A percentile compares a stretch with the other conserved stretches of the same genome.
Evolutionary conservation across 139 green algal genomes (phyloP).

Genomic region (Pleodorina starrii): DNA sequence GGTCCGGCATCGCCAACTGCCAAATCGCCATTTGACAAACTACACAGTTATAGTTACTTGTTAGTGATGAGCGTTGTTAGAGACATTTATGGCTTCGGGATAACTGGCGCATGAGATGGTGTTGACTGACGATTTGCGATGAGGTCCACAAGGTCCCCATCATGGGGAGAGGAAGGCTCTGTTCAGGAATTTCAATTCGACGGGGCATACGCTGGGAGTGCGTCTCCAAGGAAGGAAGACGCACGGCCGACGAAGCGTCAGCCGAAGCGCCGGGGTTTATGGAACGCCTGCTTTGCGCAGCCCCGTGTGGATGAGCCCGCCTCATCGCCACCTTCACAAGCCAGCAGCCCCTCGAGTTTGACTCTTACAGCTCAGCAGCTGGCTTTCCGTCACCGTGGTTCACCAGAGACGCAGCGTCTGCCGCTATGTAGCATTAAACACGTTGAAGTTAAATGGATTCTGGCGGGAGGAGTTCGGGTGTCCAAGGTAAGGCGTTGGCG

Average conservation of each 20-base stretch:
- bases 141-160: not conserved
- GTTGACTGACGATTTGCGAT: not conserved
- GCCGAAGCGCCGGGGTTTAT: not conserved
- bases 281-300: not conserved
- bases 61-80: too few species aligned
- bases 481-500: slow-evolving; percentile 9
- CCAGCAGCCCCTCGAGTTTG: not conserved
- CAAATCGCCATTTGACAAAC: too few species aligned
- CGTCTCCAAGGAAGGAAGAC: not conserved
- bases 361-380: not conserved
- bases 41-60: too few species aligned
- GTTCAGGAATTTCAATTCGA: slow-evolving; percentile 17
- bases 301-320: not conserved
- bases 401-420: not conserved
- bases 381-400: not conserved
- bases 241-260: not conserved
- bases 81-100: too few species aligned
- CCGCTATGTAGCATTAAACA: not conserved
- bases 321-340: too few species aligned
- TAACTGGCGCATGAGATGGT: too few species aligned
- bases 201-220: not conserved
- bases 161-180: not conserved
- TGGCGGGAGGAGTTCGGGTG: not conserved
- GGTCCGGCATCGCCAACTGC: too few species aligned
- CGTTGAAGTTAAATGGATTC: not conserved